These are phyloP conservation scores for Coniochaeta sp. DNA, from an alignment of 2,329 filamentous ascomycete species.

Conservation along the genomic window DNA sequence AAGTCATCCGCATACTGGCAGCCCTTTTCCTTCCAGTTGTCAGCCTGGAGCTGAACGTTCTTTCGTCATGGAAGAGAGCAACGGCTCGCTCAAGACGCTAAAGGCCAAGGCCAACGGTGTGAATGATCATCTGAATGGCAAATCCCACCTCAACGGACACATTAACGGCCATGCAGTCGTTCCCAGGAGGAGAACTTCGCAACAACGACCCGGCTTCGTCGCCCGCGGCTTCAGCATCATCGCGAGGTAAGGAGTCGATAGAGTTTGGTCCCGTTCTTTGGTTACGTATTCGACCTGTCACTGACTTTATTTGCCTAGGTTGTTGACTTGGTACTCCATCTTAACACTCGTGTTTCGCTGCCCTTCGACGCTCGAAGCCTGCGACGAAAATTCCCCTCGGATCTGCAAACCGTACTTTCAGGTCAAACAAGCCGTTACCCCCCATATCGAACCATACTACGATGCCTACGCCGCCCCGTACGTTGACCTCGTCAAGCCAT, in stretches of 20 bases:
- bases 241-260: constrained; percentile 40
- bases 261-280: background rate
- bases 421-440: constrained; percentile 54
- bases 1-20: background rate
- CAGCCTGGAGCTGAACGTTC: constrained; percentile 6
- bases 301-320: constrained; percentile 34
- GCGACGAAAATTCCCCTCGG: constrained; percentile 62
- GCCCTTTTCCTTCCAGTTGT: background rate
- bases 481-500: constrained; percentile 68
- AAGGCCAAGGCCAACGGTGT: constrained; percentile 17
- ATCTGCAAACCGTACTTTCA: constrained; percentile 81
- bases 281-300: background rate
- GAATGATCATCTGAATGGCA: constrained; percentile 10
- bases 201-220: constrained; percentile 22
- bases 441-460: constrained; percentile 81
- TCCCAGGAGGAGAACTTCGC: constrained; percentile 21
- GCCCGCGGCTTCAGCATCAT: constrained; percentile 37
- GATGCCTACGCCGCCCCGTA: constrained; percentile 77
- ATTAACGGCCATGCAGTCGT: constrained; percentile 24
- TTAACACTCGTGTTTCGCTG: constrained; percentile 77
- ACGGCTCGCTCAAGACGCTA: constrained; percentile 27
- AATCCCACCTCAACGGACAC: constrained; percentile 1
- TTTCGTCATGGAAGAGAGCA: constrained; percentile 29
- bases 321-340: constrained; percentile 81
- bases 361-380: constrained; percentile 59